Base-by-base conservation (phyloP, 306 rosid genomes). In the Gastrolobium bilobum region DNA sequence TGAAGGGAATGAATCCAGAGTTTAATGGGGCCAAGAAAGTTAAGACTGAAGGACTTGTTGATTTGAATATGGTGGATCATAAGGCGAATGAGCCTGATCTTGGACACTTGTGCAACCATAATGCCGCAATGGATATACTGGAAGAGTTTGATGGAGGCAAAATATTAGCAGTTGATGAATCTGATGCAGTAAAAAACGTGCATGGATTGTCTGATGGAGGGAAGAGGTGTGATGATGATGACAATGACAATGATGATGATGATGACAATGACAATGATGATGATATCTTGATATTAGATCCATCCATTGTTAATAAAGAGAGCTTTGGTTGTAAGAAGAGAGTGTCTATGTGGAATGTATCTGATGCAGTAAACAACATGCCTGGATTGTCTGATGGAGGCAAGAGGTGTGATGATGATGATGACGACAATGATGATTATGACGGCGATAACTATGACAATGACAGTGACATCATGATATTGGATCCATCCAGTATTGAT, bases 281-380 rank as follows among this genome's bases (percentile, higher is more conserved):
- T 20, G 89, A 78, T 71, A 71, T 86, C 10, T 33, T 84, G 73
- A 51, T 65, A 52, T 73, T 83, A 81, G 85, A 90, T 71, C 44
- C 83, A 3, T 68, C 76, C 3, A 40, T 73, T 52, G 80, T 64
- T 73, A 37, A 84, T 42, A 69, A 56, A 71, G 84, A 35, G 78
- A 80, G 73, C 34, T 81, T 65, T 65, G 68, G 66, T 42, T 67
- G 69, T 7, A 86, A 83, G 86, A 88, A 86, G 89, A 70, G 90
- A 20, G 90, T 87, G 44, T 82, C 89, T 30, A 9, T 70, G 26
- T 58, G 26, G 42, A 64, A 77, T 77, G 72, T 68, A 46, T 37
- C 73, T 1, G 69, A 75, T 38, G 82, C 10, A 42, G 71, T 53
- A 33, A 86, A 76, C 7, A 79, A 63, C 52, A 71, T 42, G 73